Percentiles rank a stretch among this genome's conserved stretches.
phyloP scores from a whole-genome alignment of 1,284 basidiomycete species.

The Pseudozyma pruni region DNA sequence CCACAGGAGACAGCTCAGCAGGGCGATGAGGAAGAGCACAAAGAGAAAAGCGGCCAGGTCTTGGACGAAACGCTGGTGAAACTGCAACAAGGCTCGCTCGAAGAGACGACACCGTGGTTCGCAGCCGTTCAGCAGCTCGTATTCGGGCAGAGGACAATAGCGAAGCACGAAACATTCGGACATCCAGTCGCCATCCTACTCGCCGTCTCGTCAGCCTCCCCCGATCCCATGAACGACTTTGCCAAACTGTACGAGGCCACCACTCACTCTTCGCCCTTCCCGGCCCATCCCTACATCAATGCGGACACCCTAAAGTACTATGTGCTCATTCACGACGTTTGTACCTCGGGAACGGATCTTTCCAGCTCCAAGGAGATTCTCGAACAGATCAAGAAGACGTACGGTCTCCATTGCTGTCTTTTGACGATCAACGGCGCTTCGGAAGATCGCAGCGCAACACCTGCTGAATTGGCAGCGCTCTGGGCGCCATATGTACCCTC shows the following conservation, averaged over 20 bases:
- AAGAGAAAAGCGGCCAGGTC: background rate
- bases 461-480: constrained; percentile 18
- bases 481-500: constrained; percentile 22
- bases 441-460: constrained; percentile 25
- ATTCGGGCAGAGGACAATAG: constrained; percentile 39
- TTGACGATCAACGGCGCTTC: constrained; percentile 60
- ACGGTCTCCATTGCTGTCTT: constrained; percentile 65
- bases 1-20: background rate
- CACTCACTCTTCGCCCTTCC: constrained; percentile 40
- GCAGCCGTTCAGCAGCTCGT: constrained; percentile 43
- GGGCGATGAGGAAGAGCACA: constrained; percentile 3
- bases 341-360: constrained; percentile 49
- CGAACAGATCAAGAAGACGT: constrained; percentile 60
- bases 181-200: constrained; percentile 53
- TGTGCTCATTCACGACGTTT: constrained; percentile 60
- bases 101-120: constrained; percentile 55
- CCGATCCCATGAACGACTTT: constrained; percentile 66
- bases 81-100: constrained; percentile 25
- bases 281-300: constrained; percentile 57
- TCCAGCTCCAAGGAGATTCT: constrained; percentile 53
- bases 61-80: constrained; percentile 22
- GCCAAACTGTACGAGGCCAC: constrained; percentile 59
- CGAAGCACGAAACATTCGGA: constrained; percentile 55
- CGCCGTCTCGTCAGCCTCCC: constrained; percentile 54
- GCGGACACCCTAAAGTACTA: constrained; percentile 62